Conservation (phyloP, 257 asterid species). For the Oldenlandia corymbosa region DNA sequence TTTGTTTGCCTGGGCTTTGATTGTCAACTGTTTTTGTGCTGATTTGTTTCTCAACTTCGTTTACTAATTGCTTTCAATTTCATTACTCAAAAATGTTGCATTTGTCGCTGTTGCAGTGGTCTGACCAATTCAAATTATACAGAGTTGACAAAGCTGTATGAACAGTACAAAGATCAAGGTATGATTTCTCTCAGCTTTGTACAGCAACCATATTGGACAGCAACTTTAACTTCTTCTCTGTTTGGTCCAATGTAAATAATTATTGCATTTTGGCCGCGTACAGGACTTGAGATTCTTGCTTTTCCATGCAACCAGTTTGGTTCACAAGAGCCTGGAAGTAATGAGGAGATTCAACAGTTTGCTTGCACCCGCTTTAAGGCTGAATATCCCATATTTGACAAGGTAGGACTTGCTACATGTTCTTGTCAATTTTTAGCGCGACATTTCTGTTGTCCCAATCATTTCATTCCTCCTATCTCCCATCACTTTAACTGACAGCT, state of each 20-base stretch:
- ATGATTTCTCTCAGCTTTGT: constrained; percentile 1
- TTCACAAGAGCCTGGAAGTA: constrained; percentile 85
- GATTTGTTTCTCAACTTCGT: not conserved
- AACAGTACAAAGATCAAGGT: constrained; percentile 80
- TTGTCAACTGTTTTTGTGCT: not conserved
- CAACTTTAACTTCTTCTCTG: not conserved
- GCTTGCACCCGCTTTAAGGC: constrained; percentile 95
- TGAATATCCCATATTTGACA: constrained; percentile 77
- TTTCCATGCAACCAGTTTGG: constrained; percentile 97
- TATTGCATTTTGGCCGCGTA: not conserved
- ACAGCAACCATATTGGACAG: not conserved
- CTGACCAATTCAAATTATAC: constrained; percentile 75
- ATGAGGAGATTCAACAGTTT: constrained; percentile 68
- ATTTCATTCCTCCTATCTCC: not conserved
- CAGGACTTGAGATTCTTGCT: constrained; percentile 90
- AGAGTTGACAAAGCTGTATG: constrained; percentile 57
- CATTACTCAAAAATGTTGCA: not conserved
- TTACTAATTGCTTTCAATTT: not conserved
- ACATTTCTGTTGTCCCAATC: not conserved
- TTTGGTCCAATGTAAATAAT: not conserved
- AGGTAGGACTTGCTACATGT: constrained; percentile 32
- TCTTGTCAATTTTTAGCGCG: not conserved
- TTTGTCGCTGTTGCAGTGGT: constrained; percentile 52
- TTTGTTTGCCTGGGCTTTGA: not conserved
- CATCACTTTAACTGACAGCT: too few relatives aligned